These are phyloP conservation scores for Francoa sonchifolia DNA, from an alignment of 441 rosid genomes.

Conservation along the genomic window DNA sequence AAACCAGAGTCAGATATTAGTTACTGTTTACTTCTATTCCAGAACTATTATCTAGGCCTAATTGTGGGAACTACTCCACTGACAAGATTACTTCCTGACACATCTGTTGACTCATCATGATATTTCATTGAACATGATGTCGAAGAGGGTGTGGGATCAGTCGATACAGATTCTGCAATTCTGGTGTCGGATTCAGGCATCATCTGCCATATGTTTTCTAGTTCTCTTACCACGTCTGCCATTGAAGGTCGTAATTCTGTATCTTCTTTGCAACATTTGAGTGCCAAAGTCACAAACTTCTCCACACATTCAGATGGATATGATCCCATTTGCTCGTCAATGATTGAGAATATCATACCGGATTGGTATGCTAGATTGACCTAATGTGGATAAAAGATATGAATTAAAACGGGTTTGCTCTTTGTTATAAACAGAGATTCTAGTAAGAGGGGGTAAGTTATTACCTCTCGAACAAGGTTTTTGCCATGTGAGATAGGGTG, in stretches of 20 bases:
- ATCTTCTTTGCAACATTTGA: constrained; percentile 64
- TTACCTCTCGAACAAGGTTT: constrained; percentile 94
- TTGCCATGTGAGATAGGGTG: constrained; percentile 88
- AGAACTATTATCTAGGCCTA: constrained; percentile 63
- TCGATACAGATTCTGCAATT: constrained; percentile 8
- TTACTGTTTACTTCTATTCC: no score
- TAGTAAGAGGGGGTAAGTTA: background rate
- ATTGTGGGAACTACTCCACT: constrained; percentile 68
- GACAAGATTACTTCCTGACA: constrained; percentile 84
- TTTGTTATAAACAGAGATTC: no score
- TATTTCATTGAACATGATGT: constrained; percentile 31
- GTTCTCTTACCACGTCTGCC: constrained; percentile 80
- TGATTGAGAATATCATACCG: constrained; percentile 57
- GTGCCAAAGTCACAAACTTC: constrained; percentile 59
- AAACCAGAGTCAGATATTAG: no score
- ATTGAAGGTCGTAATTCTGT: constrained; percentile 78
- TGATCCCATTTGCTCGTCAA: constrained; percentile 81
- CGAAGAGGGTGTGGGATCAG: constrained; percentile 22
- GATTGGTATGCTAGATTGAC: constrained; percentile 58
- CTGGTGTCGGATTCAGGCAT: constrained; percentile 38
- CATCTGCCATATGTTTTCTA: constrained; percentile 55
- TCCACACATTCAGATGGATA: constrained; percentile 75
- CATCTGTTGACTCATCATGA: constrained; percentile 53
- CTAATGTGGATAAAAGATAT: constrained; percentile 22
- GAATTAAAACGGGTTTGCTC: background rate